Base-by-base conservation (phyloP, 768 basidiomycete species). In the Amyloporia xantha region DNA sequence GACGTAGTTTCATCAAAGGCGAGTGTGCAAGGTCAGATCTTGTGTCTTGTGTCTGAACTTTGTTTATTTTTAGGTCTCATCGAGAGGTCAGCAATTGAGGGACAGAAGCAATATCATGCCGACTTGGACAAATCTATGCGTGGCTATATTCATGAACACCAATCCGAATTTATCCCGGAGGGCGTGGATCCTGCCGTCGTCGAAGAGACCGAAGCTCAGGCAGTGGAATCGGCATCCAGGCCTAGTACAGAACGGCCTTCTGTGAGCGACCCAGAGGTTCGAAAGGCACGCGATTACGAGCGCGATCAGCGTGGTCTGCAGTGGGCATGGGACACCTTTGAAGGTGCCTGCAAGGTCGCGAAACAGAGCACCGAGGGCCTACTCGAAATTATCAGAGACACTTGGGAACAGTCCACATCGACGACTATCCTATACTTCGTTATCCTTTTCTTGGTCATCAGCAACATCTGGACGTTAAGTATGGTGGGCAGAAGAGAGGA, bases 1-100 rank as follows among this genome's bases (percentile, higher is more conserved):
- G 94, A 38, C 77, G 92, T 57, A 94, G 91, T 68, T 98, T 97
- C 68, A 93, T 99, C 66, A 95, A 90, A 68, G 86, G 93, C 92
- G 49, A 55, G 71, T 52, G 42, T 17, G 56, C 37, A 42, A 17
- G 25, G 27, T 35, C 38, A n/a, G 13, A 17, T 26, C 10, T n/a
- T 20, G 30, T 26, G 12, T 12, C 1, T n/a, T 19, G 17, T 39
- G 12, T 7, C 38, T 21, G 38, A 39, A 9, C 7, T 21, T 9
- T 6, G 7, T 21, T 13, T 33, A 33, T 13, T 19, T 20, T n/a
- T 19, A 95, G 94, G 91, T 47, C 89, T 99, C 56, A 97, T 98
- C 54, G 94, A 97, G 63, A 82, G 78, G 54, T 91, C 89, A 1
- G 85, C 81, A 10, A 82, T 97, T 27, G 92, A 95, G 12, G 95